phyloP scores from a whole-genome alignment of 75 land plant genomes.

The Larix kaempferi region DNA sequence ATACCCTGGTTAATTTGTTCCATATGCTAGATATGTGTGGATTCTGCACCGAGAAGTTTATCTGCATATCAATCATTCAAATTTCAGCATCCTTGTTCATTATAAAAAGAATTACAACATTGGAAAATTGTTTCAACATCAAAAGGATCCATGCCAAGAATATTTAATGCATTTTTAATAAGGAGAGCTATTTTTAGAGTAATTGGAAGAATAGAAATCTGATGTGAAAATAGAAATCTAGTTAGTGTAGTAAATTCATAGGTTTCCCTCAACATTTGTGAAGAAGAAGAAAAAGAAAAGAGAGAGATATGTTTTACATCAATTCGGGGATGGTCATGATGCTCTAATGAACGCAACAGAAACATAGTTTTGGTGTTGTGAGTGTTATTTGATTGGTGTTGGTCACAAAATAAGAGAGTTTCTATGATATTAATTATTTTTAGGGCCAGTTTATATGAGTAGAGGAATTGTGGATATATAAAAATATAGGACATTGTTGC shows the following conservation, averaged over 20 bases:
- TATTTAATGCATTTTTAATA: too few relatives aligned
- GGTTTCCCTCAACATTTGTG: too few relatives aligned
- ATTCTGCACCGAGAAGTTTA: not conserved
- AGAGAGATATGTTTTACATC: not conserved
- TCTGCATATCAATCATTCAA: not conserved
- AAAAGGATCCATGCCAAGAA: too few relatives aligned
- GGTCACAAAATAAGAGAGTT: not conserved
- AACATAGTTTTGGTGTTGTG: not conserved
- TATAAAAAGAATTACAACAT: not conserved
- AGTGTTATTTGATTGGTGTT: not conserved
- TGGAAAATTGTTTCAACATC: too few relatives aligned
- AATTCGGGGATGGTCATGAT: not conserved
- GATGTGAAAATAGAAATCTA: too few relatives aligned
- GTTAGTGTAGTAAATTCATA: too few relatives aligned
- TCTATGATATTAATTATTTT: too few relatives aligned
- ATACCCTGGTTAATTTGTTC: not conserved
- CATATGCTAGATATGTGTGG: not conserved
- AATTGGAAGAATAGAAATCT: slow-evolving; percentile 67
- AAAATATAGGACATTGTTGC: slow-evolving; percentile 1
- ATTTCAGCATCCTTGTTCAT: not conserved
- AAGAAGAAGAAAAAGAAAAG: not conserved
- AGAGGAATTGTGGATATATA: not conserved
- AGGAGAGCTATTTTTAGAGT: too few relatives aligned
- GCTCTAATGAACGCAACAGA: not conserved
- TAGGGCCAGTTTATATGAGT: too few relatives aligned